A percentile compares a stretch with the other conserved stretches of the same genome.
phyloP scores from a whole-genome alignment of 371 early-diverging fungal species.

The Circinella minor region DNA sequence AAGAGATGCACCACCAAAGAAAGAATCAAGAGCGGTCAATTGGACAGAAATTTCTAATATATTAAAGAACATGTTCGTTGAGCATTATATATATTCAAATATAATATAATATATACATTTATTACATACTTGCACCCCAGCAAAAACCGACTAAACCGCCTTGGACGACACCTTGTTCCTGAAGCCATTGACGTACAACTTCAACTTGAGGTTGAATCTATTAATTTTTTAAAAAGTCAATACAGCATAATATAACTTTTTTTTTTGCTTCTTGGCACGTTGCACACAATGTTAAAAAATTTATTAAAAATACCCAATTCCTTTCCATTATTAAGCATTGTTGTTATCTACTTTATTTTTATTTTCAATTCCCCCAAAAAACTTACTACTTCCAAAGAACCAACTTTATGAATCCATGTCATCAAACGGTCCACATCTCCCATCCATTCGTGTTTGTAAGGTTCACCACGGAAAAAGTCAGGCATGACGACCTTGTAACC shows the following conservation, averaged over 20 bases:
- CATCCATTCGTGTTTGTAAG: slow-evolving; percentile 23
- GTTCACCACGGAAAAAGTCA: slow-evolving; percentile 65
- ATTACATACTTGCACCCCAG: slow-evolving; percentile 62
- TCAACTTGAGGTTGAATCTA: slow-evolving; percentile 38
- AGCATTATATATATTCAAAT: not conserved
- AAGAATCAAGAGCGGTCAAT: slow-evolving; percentile 29
- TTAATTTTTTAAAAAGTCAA: too few relatives aligned
- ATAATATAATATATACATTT: not conserved
- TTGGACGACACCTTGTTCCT: slow-evolving; percentile 40
- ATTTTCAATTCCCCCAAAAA: too few relatives aligned
- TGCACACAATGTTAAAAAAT: too few relatives aligned
- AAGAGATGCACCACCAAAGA: slow-evolving; percentile 55
- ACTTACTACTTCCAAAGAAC: slow-evolving; percentile 39
- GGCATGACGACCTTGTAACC: slow-evolving; percentile 72
- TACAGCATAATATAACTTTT: too few relatives aligned
- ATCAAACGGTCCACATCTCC: slow-evolving; percentile 33
- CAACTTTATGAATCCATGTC: slow-evolving; percentile 40
- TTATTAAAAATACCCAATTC: too few relatives aligned
- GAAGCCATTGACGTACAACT: slow-evolving; percentile 44
- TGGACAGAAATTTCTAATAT: slow-evolving; percentile 38
- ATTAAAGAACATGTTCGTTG: not conserved
- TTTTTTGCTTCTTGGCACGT: too few relatives aligned
- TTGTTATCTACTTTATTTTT: too few relatives aligned
- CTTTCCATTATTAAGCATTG: too few relatives aligned
- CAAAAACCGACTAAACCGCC: slow-evolving; percentile 69